Base-by-base conservation (phyloP, 805 yeast species). In the Ogataea nonfermentans region DNA sequence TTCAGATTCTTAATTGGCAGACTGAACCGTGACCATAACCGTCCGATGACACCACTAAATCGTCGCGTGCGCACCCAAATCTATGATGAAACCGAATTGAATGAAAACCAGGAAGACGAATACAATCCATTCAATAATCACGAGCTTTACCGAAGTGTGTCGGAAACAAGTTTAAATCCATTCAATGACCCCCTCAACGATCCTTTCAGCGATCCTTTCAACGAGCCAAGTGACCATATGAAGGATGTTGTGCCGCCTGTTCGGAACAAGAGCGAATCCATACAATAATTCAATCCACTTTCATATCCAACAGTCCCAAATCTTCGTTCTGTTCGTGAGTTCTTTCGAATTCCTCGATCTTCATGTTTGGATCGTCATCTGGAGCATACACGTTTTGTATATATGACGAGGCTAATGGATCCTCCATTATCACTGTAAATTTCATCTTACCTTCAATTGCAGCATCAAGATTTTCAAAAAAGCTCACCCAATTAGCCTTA, bases 351-450 rank as follows among this genome's bases (percentile, higher is more conserved):
- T 93, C 96, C 65, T 84, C 96, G 45, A 85, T 77, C 29, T 62
- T 72, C 98, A 93, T 93, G 61, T 91, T 87, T 49, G 99, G 99
- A 66, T 93, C 99, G 29, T 78, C 77, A 66, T 93, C 99, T 19
- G 99, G 99, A 24, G 99, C 99, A 59, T 90, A 93, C n/a, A 91
- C 93, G 59, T 93, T 93, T 66, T 93, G 99, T 47, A 93, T 84
- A 57, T 93, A 93, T 0, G 96, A 88, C 4, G 95, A 83, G 13
- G 97, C 96, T 55, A 93, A 67, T 6, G 99, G 99, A 65, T 93
- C 99, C 49, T 81, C 89, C 95, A 93, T 84, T 29, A 77, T 61
- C 24, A 93, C 74, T 1, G 97, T 91, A 66, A 93, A 90, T 41
- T 82, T 78, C 32, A 78, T 68, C 49, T 84, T 79, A 31, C 98